Conservation (phyloP, 2,329 filamentous ascomycete species). For the Corinectria fuckeliana region DNA sequence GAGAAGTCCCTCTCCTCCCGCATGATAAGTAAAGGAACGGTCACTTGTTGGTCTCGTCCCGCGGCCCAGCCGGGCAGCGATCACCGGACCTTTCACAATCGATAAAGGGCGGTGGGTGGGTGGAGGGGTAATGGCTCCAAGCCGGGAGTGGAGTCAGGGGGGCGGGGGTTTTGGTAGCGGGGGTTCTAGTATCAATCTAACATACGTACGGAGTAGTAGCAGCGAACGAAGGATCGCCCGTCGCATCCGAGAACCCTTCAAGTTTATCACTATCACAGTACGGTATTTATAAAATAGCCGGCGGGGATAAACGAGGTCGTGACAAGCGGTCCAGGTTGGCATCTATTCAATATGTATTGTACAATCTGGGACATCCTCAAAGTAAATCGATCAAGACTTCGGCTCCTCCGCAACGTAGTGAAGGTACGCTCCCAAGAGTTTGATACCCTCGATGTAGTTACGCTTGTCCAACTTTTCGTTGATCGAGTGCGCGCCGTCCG, state of each 20-base stretch:
- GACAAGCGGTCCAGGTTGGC: neutral
- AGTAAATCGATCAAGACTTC: conserved; percentile 43
- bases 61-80: conserved; percentile 35
- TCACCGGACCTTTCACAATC: conserved; percentile 34
- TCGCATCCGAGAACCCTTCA: neutral
- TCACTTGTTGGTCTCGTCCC: conserved; percentile 36
- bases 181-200: conserved; percentile 5
- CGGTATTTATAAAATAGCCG: neutral
- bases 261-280: neutral
- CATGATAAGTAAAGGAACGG: conserved; percentile 19
- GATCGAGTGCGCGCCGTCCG: conserved; percentile 94
- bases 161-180: conserved; percentile 10
- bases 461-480: conserved; percentile 97
- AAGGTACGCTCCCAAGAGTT: conserved; percentile 91
- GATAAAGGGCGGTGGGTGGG: conserved; percentile 33
- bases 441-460: conserved; percentile 98
- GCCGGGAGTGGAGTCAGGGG: conserved; percentile 3
- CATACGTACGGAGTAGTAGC: too few species aligned
- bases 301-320: neutral
- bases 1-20: conserved; percentile 6
- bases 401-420: conserved; percentile 96
- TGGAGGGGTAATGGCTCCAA: conserved; percentile 21
- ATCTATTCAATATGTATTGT: neutral
- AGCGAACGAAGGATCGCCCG: neutral
- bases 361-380: conserved; percentile 19